Percentiles rank a stretch among this genome's conserved stretches.
These are phyloP conservation scores for Rubia occidens DNA, from an alignment of 305 asterid genomes.

Conservation along the genomic window DNA sequence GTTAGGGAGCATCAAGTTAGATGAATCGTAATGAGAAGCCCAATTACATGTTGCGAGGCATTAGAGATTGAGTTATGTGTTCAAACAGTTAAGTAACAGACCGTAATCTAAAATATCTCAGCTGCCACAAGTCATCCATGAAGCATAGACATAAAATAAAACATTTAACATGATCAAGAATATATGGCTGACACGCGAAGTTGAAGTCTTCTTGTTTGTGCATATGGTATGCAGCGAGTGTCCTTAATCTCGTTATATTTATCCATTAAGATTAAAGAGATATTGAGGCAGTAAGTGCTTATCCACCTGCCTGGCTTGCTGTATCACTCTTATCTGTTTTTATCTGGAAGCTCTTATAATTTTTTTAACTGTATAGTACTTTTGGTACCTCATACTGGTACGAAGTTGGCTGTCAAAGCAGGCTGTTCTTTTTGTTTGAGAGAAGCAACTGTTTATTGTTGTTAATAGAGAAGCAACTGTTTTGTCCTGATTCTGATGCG, in stretches of 20 bases:
- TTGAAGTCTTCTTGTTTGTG: not conserved
- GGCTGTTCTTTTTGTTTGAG: not conserved
- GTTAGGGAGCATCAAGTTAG: not conserved
- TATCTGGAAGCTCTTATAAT: not conserved
- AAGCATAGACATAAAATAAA: not conserved
- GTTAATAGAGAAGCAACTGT: not conserved
- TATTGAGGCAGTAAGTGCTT: not conserved
- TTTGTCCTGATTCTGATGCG: not conserved
- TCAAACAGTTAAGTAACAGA: not conserved
- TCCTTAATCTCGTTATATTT: not conserved
- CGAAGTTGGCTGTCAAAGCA: not conserved
- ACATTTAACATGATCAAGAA: not conserved
- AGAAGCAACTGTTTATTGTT: too few relatives aligned
- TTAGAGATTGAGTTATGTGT: not conserved
- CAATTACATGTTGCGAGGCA: not conserved
- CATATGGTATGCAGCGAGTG: not conserved
- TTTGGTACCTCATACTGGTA: not conserved
- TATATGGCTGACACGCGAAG: not conserved
- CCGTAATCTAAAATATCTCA: not conserved
- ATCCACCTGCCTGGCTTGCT: not conserved
- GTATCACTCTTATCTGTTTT: not conserved
- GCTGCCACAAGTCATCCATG: not conserved
- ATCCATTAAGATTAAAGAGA: not conserved
- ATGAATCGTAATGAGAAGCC: not conserved
- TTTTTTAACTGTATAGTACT: not conserved